Percentiles rank a stretch among this genome's conserved stretches.
These are phyloP conservation scores for Dryas integrifolia DNA, from an alignment of 331 rosid genomes.

Conservation along the genomic window DNA sequence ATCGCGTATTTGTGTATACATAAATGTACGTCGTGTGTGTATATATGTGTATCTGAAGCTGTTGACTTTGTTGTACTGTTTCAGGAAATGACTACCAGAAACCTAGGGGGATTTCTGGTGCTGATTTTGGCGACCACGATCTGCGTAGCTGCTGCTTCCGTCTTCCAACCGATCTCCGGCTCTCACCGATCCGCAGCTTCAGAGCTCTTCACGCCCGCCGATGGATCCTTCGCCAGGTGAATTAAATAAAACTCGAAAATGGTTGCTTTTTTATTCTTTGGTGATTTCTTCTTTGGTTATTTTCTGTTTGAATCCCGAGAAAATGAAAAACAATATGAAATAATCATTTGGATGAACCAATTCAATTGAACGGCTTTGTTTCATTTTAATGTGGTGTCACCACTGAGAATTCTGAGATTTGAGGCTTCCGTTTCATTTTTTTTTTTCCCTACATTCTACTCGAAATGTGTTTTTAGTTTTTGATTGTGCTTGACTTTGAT, in stretches of 20 bases:
- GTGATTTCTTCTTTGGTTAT: background rate
- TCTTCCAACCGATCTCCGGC: slow-evolving; percentile 64
- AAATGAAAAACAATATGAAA: background rate
- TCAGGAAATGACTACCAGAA: slow-evolving; percentile 80
- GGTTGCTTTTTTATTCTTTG: background rate
- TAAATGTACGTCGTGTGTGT: background rate
- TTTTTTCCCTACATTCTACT: background rate
- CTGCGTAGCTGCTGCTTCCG: slow-evolving; percentile 53
- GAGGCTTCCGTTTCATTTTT: background rate
- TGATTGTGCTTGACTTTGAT: slow-evolving; percentile 3
- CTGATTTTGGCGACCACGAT: slow-evolving; percentile 49
- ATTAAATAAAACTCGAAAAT: slow-evolving; percentile 17
- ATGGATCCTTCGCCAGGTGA: slow-evolving; percentile 67
- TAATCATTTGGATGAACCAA: background rate
- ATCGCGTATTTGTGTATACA: background rate
- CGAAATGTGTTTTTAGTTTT: background rate
- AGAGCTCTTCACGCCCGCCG: slow-evolving; percentile 48
- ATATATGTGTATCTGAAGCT: slow-evolving; percentile 15
- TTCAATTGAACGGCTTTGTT: background rate
- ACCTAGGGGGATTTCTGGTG: slow-evolving; percentile 47
- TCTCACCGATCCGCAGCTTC: slow-evolving; percentile 78
- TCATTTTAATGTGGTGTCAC: background rate
- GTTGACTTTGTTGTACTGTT: slow-evolving; percentile 21
- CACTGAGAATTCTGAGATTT: background rate
- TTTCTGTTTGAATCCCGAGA: slow-evolving; percentile 9